Conservation (phyloP, 805 yeast species). For the Metschnikowia drakensbergensis region DNA sequence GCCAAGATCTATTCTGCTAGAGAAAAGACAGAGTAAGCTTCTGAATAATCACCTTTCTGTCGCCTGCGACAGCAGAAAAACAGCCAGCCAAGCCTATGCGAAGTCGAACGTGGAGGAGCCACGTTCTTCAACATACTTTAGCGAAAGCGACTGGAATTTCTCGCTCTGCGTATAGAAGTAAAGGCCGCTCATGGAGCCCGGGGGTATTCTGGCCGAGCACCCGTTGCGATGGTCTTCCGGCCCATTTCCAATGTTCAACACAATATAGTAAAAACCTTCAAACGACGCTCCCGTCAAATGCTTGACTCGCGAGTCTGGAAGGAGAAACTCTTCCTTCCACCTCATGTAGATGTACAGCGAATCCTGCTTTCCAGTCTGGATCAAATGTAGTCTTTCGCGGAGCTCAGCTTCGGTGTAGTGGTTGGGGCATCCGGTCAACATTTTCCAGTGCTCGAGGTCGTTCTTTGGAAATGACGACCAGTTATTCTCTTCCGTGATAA, state of each 20-base stretch:
- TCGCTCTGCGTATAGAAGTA: constrained; percentile 81
- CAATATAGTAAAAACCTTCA: constrained; percentile 89
- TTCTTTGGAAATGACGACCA: constrained; percentile 50
- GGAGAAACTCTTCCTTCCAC: constrained; percentile 88
- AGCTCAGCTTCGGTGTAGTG: constrained; percentile 44
- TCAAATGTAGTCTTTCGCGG: constrained; percentile 23
- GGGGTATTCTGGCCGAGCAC: constrained; percentile 21
- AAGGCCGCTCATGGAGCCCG: constrained; percentile 74
- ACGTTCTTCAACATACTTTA: constrained; percentile 50
- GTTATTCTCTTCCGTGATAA: constrained; percentile 51
- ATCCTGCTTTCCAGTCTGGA: constrained; percentile 30
- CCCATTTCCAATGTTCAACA: constrained; percentile 59
- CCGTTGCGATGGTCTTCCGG: constrained; percentile 4
- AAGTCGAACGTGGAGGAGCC: constrained; percentile 35
- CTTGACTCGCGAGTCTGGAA: constrained; percentile 70
- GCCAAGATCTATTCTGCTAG: constrained; percentile 82
- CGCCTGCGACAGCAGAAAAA: background rate
- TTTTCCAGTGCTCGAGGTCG: constrained; percentile 51
- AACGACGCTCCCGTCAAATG: constrained; percentile 73
- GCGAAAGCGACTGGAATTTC: constrained; percentile 71
- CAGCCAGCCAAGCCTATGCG: constrained; percentile 8
- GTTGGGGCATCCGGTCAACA: constrained; percentile 39
- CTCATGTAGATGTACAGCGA: constrained; percentile 66
- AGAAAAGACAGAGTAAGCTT: constrained; percentile 25
- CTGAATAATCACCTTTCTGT: background rate